Percentiles rank a stretch among this genome's conserved stretches.
Evolutionary conservation across 805 yeast species (phyloP).

Genomic region (Suhomyces sp.): DNA sequence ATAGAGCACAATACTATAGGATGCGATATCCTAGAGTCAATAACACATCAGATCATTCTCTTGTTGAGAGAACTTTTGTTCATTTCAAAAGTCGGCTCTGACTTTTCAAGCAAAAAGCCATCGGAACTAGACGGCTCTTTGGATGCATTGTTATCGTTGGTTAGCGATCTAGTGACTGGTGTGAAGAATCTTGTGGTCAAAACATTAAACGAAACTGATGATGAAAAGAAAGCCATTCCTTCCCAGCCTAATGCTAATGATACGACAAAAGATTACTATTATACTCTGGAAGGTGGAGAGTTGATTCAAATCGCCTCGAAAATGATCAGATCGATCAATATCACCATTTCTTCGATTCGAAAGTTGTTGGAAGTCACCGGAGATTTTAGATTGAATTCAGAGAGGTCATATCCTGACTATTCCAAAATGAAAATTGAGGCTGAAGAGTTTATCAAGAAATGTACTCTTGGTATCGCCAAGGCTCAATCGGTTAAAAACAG

Average conservation of each 20-base stretch:
- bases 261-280: slow-evolving; percentile 37
- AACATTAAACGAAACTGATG: slow-evolving; percentile 43
- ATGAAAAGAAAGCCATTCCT: slow-evolving; percentile 22
- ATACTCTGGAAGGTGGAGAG: slow-evolving; percentile 65
- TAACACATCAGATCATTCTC: slow-evolving; percentile 67
- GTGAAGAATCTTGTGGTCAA: slow-evolving; percentile 61
- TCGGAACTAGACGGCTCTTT: slow-evolving; percentile 47
- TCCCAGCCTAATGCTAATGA: not conserved
- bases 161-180: slow-evolving; percentile 61
- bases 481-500: slow-evolving; percentile 24
- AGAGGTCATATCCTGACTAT: slow-evolving; percentile 68
- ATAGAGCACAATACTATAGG: slow-evolving; percentile 72
- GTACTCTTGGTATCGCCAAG: slow-evolving; percentile 60
- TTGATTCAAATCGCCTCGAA: slow-evolving; percentile 58
- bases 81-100: slow-evolving; percentile 52
- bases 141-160: slow-evolving; percentile 57
- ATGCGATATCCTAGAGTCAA: slow-evolving; percentile 61
- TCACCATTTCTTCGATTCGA: slow-evolving; percentile 49
- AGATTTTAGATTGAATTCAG: slow-evolving; percentile 59
- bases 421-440: slow-evolving; percentile 55
- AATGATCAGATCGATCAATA: slow-evolving; percentile 54
- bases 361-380: slow-evolving; percentile 55
- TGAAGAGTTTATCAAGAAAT: slow-evolving; percentile 54
- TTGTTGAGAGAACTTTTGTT: slow-evolving; percentile 61
- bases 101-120: slow-evolving; percentile 36